Evolutionary conservation across 2,329 filamentous ascomycete species (phyloP).

Genomic region (Stachybotrys chlorohalonatus): DNA sequence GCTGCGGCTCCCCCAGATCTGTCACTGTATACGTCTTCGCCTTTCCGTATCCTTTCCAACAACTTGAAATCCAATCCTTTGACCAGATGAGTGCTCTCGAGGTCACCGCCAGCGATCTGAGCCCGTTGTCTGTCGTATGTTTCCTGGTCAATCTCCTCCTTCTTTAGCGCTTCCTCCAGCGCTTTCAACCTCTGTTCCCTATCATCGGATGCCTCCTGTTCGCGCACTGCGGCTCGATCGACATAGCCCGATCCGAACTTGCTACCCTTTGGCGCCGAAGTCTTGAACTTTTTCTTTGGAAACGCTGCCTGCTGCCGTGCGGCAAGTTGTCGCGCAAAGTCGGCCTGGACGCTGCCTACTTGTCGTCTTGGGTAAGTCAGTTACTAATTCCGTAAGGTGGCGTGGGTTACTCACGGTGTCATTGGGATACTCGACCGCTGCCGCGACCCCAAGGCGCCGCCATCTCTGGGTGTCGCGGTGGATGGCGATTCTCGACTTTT

Average conservation of each 20-base stretch:
- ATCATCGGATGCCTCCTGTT: constrained; percentile 42
- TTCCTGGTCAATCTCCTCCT: constrained; percentile 71
- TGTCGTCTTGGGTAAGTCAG: constrained; percentile 44
- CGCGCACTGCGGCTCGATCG: constrained; percentile 65
- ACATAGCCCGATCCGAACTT: constrained; percentile 73
- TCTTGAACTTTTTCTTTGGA: constrained; percentile 64
- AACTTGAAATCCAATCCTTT: constrained; percentile 87
- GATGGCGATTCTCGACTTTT: constrained; percentile 36
- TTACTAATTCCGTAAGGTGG: background rate
- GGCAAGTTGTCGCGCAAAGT: constrained; percentile 79
- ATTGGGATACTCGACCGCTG: constrained; percentile 79
- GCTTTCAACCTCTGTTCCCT: constrained; percentile 61
- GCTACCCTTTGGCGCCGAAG: constrained; percentile 73
- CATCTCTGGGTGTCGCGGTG: constrained; percentile 16
- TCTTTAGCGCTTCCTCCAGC: constrained; percentile 72
- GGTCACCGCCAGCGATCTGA: constrained; percentile 75
- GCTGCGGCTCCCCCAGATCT: constrained; percentile 11
- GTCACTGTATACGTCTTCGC: constrained; percentile 55
- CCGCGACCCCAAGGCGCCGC: constrained; percentile 61
- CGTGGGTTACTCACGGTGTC: constrained; percentile 64
- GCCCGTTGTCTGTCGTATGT: constrained; percentile 68
- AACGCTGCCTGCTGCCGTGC: constrained; percentile 53
- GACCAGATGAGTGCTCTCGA: constrained; percentile 74
- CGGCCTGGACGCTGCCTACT: constrained; percentile 42
- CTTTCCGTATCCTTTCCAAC: constrained; percentile 57